Conservation (phyloP, 371 early-diverging fungal species). For the Zychaea mexicana region DNA sequence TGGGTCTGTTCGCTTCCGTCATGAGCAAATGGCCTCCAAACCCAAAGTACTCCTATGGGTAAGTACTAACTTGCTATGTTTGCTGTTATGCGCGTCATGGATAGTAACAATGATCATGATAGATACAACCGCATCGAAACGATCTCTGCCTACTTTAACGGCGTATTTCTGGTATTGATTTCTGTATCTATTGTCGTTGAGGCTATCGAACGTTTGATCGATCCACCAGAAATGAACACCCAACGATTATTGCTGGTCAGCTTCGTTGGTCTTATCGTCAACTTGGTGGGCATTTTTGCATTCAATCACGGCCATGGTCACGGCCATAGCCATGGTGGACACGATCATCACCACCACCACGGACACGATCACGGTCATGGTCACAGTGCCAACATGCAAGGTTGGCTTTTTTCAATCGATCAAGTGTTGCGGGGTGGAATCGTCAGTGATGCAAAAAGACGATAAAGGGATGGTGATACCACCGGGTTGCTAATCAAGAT, state of each 20-base stretch:
- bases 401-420: not conserved
- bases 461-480: no score
- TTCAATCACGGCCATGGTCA: slow-evolving; percentile 86
- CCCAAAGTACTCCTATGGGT: slow-evolving; percentile 79
- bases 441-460: no score
- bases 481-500: not conserved
- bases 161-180: slow-evolving; percentile 86
- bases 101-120: not conserved
- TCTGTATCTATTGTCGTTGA: slow-evolving; percentile 89
- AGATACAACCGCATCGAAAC: slow-evolving; percentile 90
- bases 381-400: slow-evolving; percentile 78
- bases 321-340: slow-evolving; percentile 57
- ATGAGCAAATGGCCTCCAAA: slow-evolving; percentile 91
- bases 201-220: slow-evolving; percentile 82
- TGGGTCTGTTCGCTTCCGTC: slow-evolving; percentile 87
- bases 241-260: slow-evolving; percentile 85
- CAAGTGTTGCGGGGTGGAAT: no score
- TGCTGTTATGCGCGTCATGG: slow-evolving; percentile 2
- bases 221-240: slow-evolving; percentile 88
- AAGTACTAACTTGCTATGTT: not conserved
- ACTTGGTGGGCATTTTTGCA: slow-evolving; percentile 90
- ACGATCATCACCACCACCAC: slow-evolving; percentile 56
- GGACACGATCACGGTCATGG: slow-evolving; percentile 54
- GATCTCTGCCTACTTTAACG: slow-evolving; percentile 90
- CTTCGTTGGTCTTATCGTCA: slow-evolving; percentile 89